A percentile compares a stretch with the other conserved stretches of the same genome.
These are phyloP conservation scores for Rosa lucieae DNA, from an alignment of 306 rosid species.

Conservation along the genomic window DNA sequence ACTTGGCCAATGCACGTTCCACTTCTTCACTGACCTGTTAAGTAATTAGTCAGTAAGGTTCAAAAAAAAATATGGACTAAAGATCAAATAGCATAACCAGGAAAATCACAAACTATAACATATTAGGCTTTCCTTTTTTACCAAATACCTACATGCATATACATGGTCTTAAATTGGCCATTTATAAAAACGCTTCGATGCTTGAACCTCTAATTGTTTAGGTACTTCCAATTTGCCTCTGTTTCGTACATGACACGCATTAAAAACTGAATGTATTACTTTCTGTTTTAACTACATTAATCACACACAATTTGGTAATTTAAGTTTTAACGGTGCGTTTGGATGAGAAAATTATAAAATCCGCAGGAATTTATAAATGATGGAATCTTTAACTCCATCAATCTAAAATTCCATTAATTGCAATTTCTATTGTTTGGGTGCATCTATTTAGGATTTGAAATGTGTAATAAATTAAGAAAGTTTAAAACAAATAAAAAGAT, in stretches of 20 bases:
- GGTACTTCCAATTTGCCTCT: not conserved
- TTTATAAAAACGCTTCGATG: not conserved
- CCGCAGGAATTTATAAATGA: no score
- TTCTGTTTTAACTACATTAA: not conserved
- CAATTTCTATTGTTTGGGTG: no score
- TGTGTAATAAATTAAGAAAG: no score
- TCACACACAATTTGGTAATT: not conserved
- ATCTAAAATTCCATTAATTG: no score
- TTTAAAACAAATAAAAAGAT: no score
- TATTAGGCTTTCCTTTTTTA: not conserved
- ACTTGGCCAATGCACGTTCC: slow-evolving; percentile 88
- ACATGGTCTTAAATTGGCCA: not conserved
- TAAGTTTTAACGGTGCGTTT: not conserved
- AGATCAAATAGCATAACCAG: not conserved
- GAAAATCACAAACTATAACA: not conserved
- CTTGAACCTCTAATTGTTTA: not conserved
- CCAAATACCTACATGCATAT: not conserved
- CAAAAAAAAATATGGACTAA: slow-evolving; percentile 13
- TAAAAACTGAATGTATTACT: not conserved
- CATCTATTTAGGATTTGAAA: no score
- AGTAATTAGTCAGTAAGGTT: slow-evolving; percentile 24
- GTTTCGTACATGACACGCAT: not conserved
- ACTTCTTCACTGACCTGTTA: slow-evolving; percentile 95
- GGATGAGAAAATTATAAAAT: no score
- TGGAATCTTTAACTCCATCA: no score